Conservation (phyloP, 495 filamentous ascomycete species). For the Hypoxylon trugodes region DNA sequence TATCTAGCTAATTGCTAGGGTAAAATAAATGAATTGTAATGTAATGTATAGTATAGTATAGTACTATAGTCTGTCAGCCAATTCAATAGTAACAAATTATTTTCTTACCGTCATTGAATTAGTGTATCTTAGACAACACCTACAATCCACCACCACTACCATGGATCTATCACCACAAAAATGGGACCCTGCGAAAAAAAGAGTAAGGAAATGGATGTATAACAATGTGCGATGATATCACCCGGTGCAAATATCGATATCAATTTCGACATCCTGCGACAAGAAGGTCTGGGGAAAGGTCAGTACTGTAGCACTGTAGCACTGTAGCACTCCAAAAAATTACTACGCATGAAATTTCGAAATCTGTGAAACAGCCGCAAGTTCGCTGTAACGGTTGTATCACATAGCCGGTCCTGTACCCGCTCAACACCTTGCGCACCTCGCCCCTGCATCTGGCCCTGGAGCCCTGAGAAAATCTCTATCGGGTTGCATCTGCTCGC, state of each 20-base stretch:
- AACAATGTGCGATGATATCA: too few species aligned
- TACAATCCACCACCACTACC: too few species aligned
- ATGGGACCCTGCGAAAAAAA: too few species aligned
- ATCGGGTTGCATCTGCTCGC: constrained; percentile 16
- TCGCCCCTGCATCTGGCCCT: constrained; percentile 33
- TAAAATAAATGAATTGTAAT: too few species aligned
- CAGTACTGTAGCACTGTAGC: constrained; percentile 2
- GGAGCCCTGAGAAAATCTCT: constrained; percentile 22
- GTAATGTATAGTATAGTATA: too few species aligned
- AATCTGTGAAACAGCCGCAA: constrained; percentile 39
- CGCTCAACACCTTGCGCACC: constrained; percentile 10
- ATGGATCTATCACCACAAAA: too few species aligned
- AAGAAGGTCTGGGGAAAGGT: background rate
- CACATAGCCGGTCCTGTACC: constrained; percentile 36
- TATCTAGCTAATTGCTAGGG: constrained; percentile 10
- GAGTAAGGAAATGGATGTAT: too few species aligned
- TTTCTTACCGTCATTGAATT: too few species aligned
- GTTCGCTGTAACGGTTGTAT: constrained; percentile 39
- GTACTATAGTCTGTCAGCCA: too few species aligned
- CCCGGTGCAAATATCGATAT: background rate
- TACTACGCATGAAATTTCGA: constrained; percentile 31
- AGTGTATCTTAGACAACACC: too few species aligned
- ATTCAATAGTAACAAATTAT: too few species aligned
- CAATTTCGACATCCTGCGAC: constrained; percentile 11
- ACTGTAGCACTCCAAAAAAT: background rate